These are phyloP conservation scores for Clonostachys rhizophaga DNA, from an alignment of 2,329 filamentous ascomycete species.

Conservation along the genomic window DNA sequence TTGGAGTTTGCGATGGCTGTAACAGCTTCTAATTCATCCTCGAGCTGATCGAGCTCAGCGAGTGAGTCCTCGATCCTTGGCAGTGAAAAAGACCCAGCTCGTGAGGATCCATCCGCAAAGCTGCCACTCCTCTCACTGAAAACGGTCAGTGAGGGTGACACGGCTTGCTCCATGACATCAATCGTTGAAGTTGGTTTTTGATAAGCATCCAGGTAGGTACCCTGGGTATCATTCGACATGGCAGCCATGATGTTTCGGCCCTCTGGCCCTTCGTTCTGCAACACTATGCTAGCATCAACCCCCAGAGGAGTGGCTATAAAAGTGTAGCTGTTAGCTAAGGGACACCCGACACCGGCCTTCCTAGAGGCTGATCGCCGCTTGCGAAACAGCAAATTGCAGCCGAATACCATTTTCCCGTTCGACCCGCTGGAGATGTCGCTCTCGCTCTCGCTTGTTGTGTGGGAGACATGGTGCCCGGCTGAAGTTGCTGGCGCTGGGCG, in stretches of 20 bases:
- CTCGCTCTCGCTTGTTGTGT: not conserved
- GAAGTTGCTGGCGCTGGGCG: constrained; percentile 21
- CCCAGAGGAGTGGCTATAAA: constrained; percentile 41
- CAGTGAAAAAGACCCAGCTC: constrained; percentile 22
- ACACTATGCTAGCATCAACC: constrained; percentile 10
- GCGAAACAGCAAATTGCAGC: constrained; percentile 46
- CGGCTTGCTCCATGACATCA: constrained; percentile 19
- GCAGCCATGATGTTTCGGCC: too few relatives aligned
- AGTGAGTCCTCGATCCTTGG: constrained; percentile 60
- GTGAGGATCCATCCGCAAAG: constrained; percentile 24
- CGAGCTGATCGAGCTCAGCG: constrained; percentile 56
- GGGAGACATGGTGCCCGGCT: constrained; percentile 7
- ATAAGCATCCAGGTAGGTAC: constrained; percentile 5
- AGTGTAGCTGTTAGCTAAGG: constrained; percentile 30
- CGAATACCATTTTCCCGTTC: constrained; percentile 30
- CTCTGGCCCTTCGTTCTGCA: constrained; percentile 9
- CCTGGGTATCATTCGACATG: too few relatives aligned
- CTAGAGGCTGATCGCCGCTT: constrained; percentile 14
- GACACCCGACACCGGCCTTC: constrained; percentile 6
- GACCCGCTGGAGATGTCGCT: constrained; percentile 4
- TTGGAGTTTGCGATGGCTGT: constrained; percentile 26
- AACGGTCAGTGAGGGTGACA: constrained; percentile 23
- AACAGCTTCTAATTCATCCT: constrained; percentile 56
- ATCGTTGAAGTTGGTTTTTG: constrained; percentile 21
- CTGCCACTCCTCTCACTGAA: constrained; percentile 22